Evolutionary conservation across 2,329 filamentous ascomycete genomes (phyloP).

Genomic region (Juglanconis oblonga): DNA sequence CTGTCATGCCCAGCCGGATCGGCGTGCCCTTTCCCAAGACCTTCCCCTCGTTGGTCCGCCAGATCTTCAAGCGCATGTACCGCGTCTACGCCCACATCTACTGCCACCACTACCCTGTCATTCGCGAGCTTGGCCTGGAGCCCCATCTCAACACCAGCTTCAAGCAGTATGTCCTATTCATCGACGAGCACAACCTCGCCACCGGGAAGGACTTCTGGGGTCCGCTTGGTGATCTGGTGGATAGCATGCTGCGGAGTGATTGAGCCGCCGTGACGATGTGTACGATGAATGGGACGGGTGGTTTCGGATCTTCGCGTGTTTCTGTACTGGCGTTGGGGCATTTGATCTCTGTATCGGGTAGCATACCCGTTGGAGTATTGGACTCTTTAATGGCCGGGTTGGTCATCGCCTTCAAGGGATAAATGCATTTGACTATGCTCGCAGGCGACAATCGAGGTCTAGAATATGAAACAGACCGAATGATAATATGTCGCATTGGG

Average conservation of each 20-base stretch:
- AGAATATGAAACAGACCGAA: constrained; percentile 8
- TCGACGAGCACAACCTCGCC: constrained; percentile 91
- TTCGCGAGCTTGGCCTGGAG: constrained; percentile 91
- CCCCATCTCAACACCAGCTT: constrained; percentile 98
- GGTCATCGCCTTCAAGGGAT: not conserved
- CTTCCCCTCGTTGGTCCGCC: constrained; percentile 82
- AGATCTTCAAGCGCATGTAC: constrained; percentile 99
- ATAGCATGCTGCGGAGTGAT: constrained; percentile 96
- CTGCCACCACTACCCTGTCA: constrained; percentile 98
- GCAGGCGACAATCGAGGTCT: not conserved
- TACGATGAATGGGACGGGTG: not conserved
- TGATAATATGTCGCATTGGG: not conserved
- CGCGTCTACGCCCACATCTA: constrained; percentile 99
- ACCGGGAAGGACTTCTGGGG: constrained; percentile 98
- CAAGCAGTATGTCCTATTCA: constrained; percentile 99
- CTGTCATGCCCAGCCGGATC: constrained; percentile 90
- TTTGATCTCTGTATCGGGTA: constrained; percentile 26
- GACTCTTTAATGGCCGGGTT: not conserved
- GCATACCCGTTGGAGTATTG: constrained; percentile 3
- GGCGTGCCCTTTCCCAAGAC: constrained; percentile 93
- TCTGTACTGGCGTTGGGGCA: constrained; percentile 17
- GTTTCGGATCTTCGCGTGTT: constrained; percentile 2
- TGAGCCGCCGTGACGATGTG: constrained; percentile 36
- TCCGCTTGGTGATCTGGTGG: constrained; percentile 88
- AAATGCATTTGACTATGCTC: not conserved